Conservation (phyloP, 306 rosid species). For the Vigna mungo region DNA sequence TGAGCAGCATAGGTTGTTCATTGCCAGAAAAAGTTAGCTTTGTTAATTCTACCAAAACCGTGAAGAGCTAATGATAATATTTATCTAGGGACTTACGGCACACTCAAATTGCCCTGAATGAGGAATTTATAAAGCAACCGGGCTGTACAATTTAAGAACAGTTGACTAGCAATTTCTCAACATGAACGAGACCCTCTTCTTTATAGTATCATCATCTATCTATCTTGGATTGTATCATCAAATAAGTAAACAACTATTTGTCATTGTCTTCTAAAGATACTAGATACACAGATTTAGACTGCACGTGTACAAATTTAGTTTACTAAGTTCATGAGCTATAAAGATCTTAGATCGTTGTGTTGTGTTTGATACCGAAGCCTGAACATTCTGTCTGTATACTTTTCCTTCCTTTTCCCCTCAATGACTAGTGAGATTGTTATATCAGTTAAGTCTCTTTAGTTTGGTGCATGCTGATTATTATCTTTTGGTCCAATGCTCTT, state of each 20-base stretch:
- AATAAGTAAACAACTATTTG: background rate
- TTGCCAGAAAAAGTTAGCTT: background rate
- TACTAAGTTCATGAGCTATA: background rate
- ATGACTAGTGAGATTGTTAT: background rate
- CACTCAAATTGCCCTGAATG: background rate
- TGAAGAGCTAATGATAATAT: background rate
- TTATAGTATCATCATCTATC: background rate
- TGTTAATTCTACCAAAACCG: background rate
- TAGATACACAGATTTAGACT: background rate
- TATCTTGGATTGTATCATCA: background rate
- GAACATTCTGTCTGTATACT: background rate
- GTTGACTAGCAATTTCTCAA: background rate
- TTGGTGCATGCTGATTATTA: background rate
- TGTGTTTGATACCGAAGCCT: slow-evolving; percentile 9
- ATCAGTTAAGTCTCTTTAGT: background rate
- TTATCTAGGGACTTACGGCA: background rate
- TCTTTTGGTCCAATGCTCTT: slow-evolving; percentile 9
- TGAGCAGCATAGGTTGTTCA: background rate
- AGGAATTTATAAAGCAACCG: background rate
- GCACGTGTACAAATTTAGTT: background rate
- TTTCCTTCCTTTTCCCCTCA: background rate
- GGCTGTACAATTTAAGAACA: background rate
- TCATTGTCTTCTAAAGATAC: background rate
- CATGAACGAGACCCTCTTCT: background rate
- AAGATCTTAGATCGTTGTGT: slow-evolving; percentile 7